phyloP scores from a whole-genome alignment of 768 basidiomycete genomes.

The Auriculariales sp. region DNA sequence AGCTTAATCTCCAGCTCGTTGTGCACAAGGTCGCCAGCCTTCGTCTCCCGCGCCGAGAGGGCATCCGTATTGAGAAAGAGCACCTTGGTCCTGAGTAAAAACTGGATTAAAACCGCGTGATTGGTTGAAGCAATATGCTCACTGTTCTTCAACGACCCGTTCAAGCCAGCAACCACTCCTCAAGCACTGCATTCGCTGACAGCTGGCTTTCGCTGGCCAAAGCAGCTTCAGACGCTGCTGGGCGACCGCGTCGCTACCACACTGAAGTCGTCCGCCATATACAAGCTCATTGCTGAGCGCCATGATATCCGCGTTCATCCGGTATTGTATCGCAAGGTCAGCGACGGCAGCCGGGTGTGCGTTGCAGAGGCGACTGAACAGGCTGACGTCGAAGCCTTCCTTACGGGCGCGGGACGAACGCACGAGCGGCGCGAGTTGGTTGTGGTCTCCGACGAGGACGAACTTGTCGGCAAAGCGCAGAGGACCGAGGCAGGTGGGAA shows the following conservation, averaged over 20 bases:
- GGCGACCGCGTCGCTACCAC: conserved; percentile 65
- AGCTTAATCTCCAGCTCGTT: conserved; percentile 64
- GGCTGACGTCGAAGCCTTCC: conserved; percentile 76
- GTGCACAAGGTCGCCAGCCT: conserved; percentile 78
- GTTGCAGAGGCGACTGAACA: conserved; percentile 81
- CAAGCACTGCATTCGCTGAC: conserved; percentile 26
- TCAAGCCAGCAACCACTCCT: conserved; percentile 55
- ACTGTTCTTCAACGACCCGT: conserved; percentile 50
- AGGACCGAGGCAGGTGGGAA: conserved; percentile 91
- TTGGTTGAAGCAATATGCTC: conserved; percentile 10
- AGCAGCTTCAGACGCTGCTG: conserved; percentile 41
- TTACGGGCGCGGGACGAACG: conserved; percentile 64
- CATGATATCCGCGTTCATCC: conserved; percentile 98
- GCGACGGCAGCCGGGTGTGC: conserved; percentile 77
- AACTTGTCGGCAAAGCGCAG: conserved; percentile 82
- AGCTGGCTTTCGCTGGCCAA: conserved; percentile 25
- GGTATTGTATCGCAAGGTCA: conserved; percentile 78
- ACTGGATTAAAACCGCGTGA: background rate
- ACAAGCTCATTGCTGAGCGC: conserved; percentile 74
- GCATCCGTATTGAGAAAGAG: conserved; percentile 90
- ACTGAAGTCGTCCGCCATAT: conserved; percentile 61
- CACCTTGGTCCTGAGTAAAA: conserved; percentile 50
- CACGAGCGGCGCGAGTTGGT: conserved; percentile 90
- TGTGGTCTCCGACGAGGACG: conserved; percentile 93
- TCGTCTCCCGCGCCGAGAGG: conserved; percentile 65